A percentile compares a stretch with the other conserved stretches of the same genome.
Evolutionary conservation across 345 rosid genomes (phyloP).

Genomic region (Diplotaxis tenuifolia): DNA sequence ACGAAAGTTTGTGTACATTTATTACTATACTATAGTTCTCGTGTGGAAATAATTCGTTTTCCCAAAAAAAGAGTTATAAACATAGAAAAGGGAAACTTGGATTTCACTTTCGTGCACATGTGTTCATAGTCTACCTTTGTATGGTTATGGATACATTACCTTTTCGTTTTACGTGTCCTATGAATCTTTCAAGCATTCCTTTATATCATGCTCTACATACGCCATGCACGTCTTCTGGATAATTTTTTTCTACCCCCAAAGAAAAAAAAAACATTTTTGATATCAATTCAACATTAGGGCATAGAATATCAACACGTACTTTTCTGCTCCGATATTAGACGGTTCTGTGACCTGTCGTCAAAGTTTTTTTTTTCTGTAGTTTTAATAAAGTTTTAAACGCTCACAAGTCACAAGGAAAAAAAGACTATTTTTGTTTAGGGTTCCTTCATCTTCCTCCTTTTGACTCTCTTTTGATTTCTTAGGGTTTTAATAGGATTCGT

Average conservation of each 20-base stretch:
- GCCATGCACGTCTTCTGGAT: conserved; percentile 34
- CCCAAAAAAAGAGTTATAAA: too few species aligned
- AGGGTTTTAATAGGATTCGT: background rate
- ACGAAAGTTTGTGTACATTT: too few species aligned
- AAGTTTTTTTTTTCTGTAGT: background rate
- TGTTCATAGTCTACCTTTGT: conserved; percentile 13
- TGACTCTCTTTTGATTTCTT: conserved; percentile 11
- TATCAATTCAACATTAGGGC: background rate
- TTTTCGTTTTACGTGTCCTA: conserved; percentile 29
- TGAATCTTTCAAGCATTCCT: conserved; percentile 31
- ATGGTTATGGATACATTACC: background rate
- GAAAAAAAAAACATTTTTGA: too few species aligned
- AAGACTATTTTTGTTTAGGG: background rate
- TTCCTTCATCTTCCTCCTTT: background rate
- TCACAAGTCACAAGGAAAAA: background rate
- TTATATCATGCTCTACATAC: background rate
- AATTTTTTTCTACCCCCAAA: background rate
- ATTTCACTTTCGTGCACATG: conserved; percentile 27
- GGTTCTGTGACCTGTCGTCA: conserved; percentile 28
- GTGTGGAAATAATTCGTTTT: too few species aligned
- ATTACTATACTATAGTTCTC: too few species aligned
- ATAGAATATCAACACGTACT: conserved; percentile 14
- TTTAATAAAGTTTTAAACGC: conserved; percentile 14
- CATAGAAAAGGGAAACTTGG: background rate
- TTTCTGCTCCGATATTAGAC: conserved; percentile 19